phyloP scores from a whole-genome alignment of 2,329 filamentous ascomycete species.

The Chaetomiaceae sp. region DNA sequence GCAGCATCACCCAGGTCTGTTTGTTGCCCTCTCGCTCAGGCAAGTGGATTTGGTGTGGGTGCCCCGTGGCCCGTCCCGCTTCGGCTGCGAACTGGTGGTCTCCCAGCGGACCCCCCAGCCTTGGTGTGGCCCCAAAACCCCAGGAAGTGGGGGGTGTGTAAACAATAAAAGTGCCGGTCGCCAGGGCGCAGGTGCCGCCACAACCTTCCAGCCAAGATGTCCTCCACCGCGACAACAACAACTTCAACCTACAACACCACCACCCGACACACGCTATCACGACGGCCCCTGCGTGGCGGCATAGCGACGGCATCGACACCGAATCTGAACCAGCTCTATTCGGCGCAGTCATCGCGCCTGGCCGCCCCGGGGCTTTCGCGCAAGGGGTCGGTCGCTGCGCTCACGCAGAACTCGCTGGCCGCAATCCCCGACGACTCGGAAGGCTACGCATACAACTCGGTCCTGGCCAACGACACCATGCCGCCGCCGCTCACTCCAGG shows the following conservation, averaged over 20 bases:
- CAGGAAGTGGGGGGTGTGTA: constrained; percentile 20
- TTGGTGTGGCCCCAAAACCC: background rate
- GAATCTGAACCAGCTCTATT: constrained; percentile 14
- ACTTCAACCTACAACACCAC: constrained; percentile 34
- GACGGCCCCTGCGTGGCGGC: constrained; percentile 39
- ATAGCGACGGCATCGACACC: constrained; percentile 44
- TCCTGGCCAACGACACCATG: constrained; percentile 45
- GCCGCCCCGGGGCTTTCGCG: constrained; percentile 51
- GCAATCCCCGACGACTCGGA: constrained; percentile 62
- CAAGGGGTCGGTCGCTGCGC: constrained; percentile 66
- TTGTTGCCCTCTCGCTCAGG: too few species aligned
- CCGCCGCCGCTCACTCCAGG: constrained; percentile 51
- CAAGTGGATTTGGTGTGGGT: constrained; percentile 1
- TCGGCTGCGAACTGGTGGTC: background rate
- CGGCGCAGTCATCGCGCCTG: constrained; percentile 36
- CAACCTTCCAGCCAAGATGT: constrained; percentile 25
- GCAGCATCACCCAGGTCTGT: too few species aligned
- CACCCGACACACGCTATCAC: constrained; percentile 33
- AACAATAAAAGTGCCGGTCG: constrained; percentile 22
- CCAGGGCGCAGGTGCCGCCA: constrained; percentile 17
- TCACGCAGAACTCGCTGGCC: constrained; percentile 60
- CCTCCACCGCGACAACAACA: constrained; percentile 34
- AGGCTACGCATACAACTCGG: constrained; percentile 56
- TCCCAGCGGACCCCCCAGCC: constrained; percentile 7
- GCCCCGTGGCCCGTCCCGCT: constrained; percentile 6